Evolutionary conservation across 179 eudicot genomes (phyloP).

Genomic region (Beta lomatogona): DNA sequence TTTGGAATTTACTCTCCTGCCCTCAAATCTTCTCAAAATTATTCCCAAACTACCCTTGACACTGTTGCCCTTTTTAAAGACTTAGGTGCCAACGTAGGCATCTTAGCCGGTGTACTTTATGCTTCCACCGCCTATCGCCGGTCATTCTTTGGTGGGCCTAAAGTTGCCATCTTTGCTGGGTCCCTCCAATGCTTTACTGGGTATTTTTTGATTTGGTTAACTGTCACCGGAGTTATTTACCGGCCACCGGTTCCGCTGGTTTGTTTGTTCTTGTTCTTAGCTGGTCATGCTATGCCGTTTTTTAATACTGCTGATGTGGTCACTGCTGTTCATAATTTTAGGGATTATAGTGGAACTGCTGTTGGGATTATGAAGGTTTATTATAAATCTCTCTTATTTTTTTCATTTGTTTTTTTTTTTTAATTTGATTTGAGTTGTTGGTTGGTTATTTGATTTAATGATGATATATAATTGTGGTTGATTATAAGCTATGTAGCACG

Average conservation of each 20-base stretch:
- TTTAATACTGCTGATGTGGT: slow-evolving; percentile 87
- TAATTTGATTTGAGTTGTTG: background rate
- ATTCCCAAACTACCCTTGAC: slow-evolving; percentile 49
- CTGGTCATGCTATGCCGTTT: slow-evolving; percentile 75
- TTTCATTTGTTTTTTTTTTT: background rate
- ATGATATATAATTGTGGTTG: too few species aligned
- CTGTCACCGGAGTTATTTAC: slow-evolving; percentile 51
- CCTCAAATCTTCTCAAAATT: slow-evolving; percentile 41
- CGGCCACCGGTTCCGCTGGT: slow-evolving; percentile 56
- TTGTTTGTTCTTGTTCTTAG: slow-evolving; percentile 67
- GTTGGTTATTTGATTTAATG: background rate
- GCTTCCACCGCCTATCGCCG: slow-evolving; percentile 37
- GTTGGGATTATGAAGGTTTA: slow-evolving; percentile 97
- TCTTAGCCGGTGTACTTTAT: slow-evolving; percentile 43
- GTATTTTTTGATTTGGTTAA: slow-evolving; percentile 68
- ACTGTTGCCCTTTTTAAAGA: slow-evolving; percentile 49
- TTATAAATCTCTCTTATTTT: background rate
- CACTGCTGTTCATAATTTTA: slow-evolving; percentile 78
- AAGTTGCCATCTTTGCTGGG: slow-evolving; percentile 63
- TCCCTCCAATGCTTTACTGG: slow-evolving; percentile 71
- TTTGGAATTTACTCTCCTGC: slow-evolving; percentile 48
- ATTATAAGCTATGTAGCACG: too few species aligned
- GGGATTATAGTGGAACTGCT: slow-evolving; percentile 70
- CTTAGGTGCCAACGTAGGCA: slow-evolving; percentile 49
- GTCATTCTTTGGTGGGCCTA: slow-evolving; percentile 49